Percentiles rank a stretch among this genome's conserved stretches.
phyloP scores from a whole-genome alignment of 306 rosid genomes.

The barrel medic (Medicago truncatula) region DNA sequence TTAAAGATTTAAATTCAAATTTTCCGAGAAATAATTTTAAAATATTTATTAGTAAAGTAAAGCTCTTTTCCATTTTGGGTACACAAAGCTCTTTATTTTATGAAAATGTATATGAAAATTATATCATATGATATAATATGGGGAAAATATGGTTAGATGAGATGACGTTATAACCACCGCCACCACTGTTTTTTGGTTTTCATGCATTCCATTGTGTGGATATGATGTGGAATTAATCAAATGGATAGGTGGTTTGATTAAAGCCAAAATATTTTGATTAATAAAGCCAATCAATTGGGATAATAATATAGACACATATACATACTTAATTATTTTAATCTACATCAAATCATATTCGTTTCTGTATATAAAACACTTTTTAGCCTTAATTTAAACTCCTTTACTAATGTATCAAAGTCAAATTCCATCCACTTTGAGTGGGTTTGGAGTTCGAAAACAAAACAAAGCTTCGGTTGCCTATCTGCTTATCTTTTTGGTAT shows the following conservation, averaged over 20 bases:
- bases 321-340: too few species aligned
- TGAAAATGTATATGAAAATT: not conserved
- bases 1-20: too few species aligned
- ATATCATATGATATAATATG: not conserved
- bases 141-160: not conserved
- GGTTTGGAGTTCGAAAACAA: conserved; percentile 18
- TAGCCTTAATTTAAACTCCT: conserved; percentile 16
- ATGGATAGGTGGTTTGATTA: conserved; percentile 21
- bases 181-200: conserved; percentile 42
- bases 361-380: not conserved
- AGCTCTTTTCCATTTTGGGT: too few species aligned
- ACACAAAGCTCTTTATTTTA: too few species aligned
- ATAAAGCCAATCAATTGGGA: conserved; percentile 49
- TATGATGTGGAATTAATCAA: conserved; percentile 39
- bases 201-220: conserved; percentile 44
- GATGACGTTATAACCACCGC: conserved; percentile 55
- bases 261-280: conserved; percentile 35
- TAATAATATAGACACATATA: conserved; percentile 20
- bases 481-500: conserved; percentile 39
- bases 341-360: conserved; percentile 9
- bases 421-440: conserved; percentile 47
- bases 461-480: conserved; percentile 31
- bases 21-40: too few species aligned
- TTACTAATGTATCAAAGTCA: conserved; percentile 51
- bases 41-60: too few species aligned